Percentiles rank a stretch among this genome's conserved stretches.
Conservation (phyloP, 345 rosid genomes). For the Boechera retrofracta region DNA sequence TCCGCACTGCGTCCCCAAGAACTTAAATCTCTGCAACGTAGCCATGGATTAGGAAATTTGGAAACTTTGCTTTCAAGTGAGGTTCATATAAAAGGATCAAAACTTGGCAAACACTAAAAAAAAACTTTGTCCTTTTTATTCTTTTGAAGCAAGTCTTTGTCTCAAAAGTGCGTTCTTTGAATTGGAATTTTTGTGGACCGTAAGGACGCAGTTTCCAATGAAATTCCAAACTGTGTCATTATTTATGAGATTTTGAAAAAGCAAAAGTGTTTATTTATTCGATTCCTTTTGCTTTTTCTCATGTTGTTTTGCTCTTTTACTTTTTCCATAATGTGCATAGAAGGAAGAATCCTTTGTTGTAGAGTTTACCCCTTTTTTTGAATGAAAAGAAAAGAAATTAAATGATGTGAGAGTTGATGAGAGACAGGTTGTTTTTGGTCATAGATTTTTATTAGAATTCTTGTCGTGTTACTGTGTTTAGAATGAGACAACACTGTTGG, state of each 20-base stretch:
- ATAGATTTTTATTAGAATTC: slow-evolving; percentile 9
- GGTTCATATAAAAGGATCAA: slow-evolving; percentile 51
- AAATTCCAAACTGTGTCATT: slow-evolving; percentile 42
- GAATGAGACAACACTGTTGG: background rate
- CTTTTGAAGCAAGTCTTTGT: slow-evolving; percentile 41
- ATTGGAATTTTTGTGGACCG: slow-evolving; percentile 55
- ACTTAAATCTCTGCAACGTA: slow-evolving; percentile 80
- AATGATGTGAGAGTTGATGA: slow-evolving; percentile 16
- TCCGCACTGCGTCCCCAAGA: slow-evolving; percentile 84
- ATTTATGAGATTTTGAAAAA: slow-evolving; percentile 38
- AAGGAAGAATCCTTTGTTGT: slow-evolving; percentile 24
- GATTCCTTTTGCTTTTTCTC: slow-evolving; percentile 28
- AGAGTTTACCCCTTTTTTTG: background rate
- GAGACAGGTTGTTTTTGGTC: slow-evolving; percentile 36
- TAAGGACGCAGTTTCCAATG: slow-evolving; percentile 32
- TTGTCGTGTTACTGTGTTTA: slow-evolving; percentile 15
- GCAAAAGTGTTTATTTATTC: slow-evolving; percentile 28
- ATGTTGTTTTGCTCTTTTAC: slow-evolving; percentile 30
- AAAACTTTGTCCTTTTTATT: slow-evolving; percentile 39
- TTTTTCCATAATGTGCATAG: slow-evolving; percentile 36
- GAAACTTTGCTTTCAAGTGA: slow-evolving; percentile 40
- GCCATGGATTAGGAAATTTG: slow-evolving; percentile 57
- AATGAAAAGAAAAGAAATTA: background rate
- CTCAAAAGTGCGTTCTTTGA: slow-evolving; percentile 61
- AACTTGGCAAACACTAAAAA: slow-evolving; percentile 35